Evolutionary conservation across 2,329 filamentous ascomycete species (phyloP).

Genomic region (Colletotrichum sp.): DNA sequence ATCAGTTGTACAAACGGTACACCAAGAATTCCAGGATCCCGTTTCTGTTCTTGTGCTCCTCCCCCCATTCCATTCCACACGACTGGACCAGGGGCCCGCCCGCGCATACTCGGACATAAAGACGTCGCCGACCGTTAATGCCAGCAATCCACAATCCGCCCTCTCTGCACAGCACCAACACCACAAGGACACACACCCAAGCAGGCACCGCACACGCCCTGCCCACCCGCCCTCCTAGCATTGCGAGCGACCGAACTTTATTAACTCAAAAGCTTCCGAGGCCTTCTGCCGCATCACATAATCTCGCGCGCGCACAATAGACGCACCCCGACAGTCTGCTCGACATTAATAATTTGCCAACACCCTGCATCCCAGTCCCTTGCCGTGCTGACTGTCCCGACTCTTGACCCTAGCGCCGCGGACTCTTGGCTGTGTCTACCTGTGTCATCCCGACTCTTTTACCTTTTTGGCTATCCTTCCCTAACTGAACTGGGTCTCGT

Average conservation of each 20-base stretch:
- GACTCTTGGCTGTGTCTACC: conserved; percentile 17
- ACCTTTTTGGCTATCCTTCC: conserved; percentile 9
- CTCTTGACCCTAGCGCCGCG: conserved; percentile 8
- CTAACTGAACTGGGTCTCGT: conserved; percentile 9
- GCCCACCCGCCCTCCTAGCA: background rate
- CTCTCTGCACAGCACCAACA: background rate
- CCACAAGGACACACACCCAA: conserved; percentile 11
- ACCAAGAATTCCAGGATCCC: conserved; percentile 14
- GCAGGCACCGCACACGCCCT: background rate
- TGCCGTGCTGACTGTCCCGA: conserved; percentile 16
- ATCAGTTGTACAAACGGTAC: conserved; percentile 7
- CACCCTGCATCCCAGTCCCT: conserved; percentile 12
- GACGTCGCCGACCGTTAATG: conserved; percentile 36
- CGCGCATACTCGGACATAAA: conserved; percentile 44
- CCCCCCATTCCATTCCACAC: background rate
- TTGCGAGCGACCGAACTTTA: conserved; percentile 19
- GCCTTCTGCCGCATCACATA: conserved; percentile 13
- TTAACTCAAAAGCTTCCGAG: conserved; percentile 19
- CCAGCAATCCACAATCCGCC: conserved; percentile 12
- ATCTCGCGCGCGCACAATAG: conserved; percentile 19
- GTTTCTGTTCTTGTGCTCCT: background rate
- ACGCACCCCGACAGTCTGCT: conserved; percentile 17
- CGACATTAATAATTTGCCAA: conserved; percentile 22
- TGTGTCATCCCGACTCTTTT: conserved; percentile 20
- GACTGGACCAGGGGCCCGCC: background rate